These are phyloP conservation scores for Colletotrichum siamense DNA, from an alignment of 2,329 filamentous ascomycete genomes.

Conservation along the genomic window DNA sequence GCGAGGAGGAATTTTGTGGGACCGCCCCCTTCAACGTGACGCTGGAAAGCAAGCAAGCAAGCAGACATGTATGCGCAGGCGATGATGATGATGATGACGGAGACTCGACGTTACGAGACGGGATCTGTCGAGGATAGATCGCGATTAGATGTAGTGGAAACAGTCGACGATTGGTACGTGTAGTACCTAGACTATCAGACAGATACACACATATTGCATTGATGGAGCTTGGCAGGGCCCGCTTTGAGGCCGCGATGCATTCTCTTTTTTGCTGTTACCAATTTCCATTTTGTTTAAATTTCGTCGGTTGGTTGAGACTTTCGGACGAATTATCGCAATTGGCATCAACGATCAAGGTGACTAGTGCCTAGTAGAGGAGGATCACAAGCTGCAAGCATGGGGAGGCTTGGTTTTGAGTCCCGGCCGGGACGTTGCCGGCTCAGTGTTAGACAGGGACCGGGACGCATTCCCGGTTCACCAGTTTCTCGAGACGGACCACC, in stretches of 20 bases:
- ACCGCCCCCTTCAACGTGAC: conserved; percentile 24
- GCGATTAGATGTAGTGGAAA: conserved; percentile 1
- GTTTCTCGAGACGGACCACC: neutral
- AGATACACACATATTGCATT: neutral
- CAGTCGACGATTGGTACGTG: neutral
- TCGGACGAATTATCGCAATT: neutral
- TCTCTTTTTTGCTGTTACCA: neutral
- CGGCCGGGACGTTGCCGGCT: conserved; percentile 15
- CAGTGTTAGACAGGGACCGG: neutral
- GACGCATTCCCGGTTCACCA: conserved; percentile 5
- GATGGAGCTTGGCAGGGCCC: neutral
- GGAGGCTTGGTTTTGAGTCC: neutral
- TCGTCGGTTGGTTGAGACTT: neutral
- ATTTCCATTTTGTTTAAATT: neutral
- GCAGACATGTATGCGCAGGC: neutral
- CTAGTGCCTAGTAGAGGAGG: neutral
- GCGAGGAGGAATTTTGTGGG: neutral
- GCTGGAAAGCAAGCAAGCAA: conserved; percentile 11
- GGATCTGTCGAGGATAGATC: neutral
- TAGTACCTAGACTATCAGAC: neutral
- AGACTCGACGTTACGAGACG: neutral
- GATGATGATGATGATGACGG: neutral
- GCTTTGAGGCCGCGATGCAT: neutral
- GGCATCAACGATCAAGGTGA: neutral
- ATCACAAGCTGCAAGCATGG: neutral